These are phyloP conservation scores for Paulownia fortunei DNA, from an alignment of 257 asterid genomes.

Conservation along the genomic window DNA sequence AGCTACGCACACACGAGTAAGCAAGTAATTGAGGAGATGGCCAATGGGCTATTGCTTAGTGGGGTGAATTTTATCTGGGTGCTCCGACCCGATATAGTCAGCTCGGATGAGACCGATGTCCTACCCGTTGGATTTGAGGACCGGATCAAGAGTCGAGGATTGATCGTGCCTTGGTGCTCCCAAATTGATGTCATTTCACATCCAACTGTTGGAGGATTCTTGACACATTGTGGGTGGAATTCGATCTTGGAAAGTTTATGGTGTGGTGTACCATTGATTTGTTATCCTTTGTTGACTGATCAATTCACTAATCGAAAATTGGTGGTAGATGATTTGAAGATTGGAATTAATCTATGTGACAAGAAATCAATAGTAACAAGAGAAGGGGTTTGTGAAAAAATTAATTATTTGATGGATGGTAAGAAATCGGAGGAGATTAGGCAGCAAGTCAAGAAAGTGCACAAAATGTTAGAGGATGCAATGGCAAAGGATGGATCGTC, in stretches of 20 bases:
- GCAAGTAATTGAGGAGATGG: conserved; percentile 51
- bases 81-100: conserved; percentile 54
- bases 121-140: conserved; percentile 43
- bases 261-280: conserved; percentile 55
- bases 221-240: conserved; percentile 70
- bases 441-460: conserved; percentile 35
- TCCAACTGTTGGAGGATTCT: conserved; percentile 55
- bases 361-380: conserved; percentile 12
- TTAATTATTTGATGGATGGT: conserved; percentile 44
- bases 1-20: conserved; percentile 54
- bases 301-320: conserved; percentile 56
- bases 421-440: conserved; percentile 40
- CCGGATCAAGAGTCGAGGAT: conserved; percentile 36
- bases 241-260: conserved; percentile 57
- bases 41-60: conserved; percentile 59
- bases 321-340: conserved; percentile 63
- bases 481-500: conserved; percentile 40
- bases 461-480: conserved; percentile 37
- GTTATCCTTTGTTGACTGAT: conserved; percentile 53
- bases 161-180: conserved; percentile 56
- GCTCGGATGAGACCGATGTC: conserved; percentile 36
- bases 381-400: conserved; percentile 41
- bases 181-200: conserved; percentile 51
- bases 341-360: conserved; percentile 58
- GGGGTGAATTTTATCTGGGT: conserved; percentile 70